Evolutionary conservation across 345 rosid genomes (phyloP), one percentile per base, ranked within the genome.

Genomic region (Schrenkiella parvula): DNA sequence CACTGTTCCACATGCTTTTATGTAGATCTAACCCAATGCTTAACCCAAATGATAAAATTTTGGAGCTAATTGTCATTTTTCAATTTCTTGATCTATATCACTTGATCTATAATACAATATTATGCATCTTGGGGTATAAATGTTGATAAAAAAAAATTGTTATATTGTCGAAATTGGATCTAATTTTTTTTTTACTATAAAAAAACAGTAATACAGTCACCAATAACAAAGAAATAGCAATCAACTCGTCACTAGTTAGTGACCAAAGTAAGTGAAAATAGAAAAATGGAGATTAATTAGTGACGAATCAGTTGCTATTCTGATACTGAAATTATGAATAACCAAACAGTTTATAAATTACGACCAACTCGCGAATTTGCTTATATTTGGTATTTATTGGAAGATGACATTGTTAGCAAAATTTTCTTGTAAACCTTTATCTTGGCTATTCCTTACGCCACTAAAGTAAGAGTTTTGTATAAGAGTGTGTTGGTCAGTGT

Each of bases 1-100:
- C 55, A 50, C 31, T 50, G 9, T 13, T 50, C 4, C 43, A 31
- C 58, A 67, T 68, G 69, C 37, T 35, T 68, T 62, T 34, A 51
- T 62, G 2, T 14, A 35, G 35, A 54, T 68, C n/a, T 61, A 62
- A 43, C 2, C 22, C 41, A 72, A 54, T 22, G 15, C 63, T 52
- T 62, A 35, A 61, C 19, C 34, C 22, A 39, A 41, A n/a, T 25
- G 5, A n/a, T 22, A 15, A 11, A 51, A 25, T 2, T 26, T 26
- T 41, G 28, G 25, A 50, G 10, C 1, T 22, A 15, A 8, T 13
- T 64, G 0, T 38, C 3, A 26, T 17, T 47, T 70, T 14, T 46
- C 48, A 70, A 9, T 19, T 10, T 56, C 4, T 5, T 19, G 4
- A 42, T 55, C 3, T 69, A 32, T 57, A 52, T n/a, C n/a, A n/a